Percentiles rank a stretch among this genome's conserved stretches.
Conservation (phyloP, 257 asterid species). For the Eucommia ulmoides region DNA sequence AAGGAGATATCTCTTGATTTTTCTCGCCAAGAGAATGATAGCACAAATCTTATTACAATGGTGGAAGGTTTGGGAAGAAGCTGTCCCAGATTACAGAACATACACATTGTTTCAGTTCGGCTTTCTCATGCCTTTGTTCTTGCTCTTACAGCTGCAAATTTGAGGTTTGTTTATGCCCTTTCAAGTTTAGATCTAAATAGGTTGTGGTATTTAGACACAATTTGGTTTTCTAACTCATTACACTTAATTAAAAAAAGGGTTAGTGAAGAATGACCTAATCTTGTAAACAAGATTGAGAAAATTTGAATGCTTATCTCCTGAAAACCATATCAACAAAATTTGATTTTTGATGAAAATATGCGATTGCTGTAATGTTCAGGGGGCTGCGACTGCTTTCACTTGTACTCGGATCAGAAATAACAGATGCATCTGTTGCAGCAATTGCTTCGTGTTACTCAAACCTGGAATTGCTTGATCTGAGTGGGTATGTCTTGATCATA, state of each 20-base stretch:
- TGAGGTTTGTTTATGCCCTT: slow-evolving; percentile 37
- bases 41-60: slow-evolving; percentile 55
- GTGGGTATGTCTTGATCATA: no score
- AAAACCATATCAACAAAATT: neutral
- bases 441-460: slow-evolving; percentile 69
- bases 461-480: slow-evolving; percentile 86
- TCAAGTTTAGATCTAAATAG: no score
- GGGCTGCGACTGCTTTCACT: slow-evolving; percentile 89
- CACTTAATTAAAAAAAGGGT: no score
- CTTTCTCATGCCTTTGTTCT: slow-evolving; percentile 80
- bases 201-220: no score
- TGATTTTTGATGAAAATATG: slow-evolving; percentile 1
- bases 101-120: slow-evolving; percentile 66
- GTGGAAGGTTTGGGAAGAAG: slow-evolving; percentile 67
- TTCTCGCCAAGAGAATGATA: slow-evolving; percentile 70
- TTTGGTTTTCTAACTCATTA: no score
- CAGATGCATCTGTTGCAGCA: slow-evolving; percentile 98
- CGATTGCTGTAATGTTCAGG: slow-evolving; percentile 31
- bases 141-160: slow-evolving; percentile 68
- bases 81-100: slow-evolving; percentile 75
- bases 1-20: slow-evolving; percentile 77
- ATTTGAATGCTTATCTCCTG: no score
- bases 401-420: slow-evolving; percentile 80
- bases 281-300: no score
- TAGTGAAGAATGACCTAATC: no score